Evolutionary conservation across 129 eudicot species (phyloP).

Genomic region (Rutidosis leptorrhynchoides): DNA sequence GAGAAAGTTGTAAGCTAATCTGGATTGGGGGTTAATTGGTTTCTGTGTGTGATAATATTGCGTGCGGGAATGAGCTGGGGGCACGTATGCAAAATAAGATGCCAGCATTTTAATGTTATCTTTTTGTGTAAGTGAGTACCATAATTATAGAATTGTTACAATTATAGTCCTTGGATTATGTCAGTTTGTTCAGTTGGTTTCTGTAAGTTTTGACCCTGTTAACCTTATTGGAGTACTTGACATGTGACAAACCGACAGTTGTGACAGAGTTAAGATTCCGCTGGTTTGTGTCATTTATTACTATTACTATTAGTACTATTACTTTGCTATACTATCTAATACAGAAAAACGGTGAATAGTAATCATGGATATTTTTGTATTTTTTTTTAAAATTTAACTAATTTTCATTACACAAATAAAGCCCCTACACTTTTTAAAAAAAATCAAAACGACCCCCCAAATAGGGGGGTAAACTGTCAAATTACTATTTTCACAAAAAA

Average conservation of each 20-base stretch:
- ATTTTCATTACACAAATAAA: too few species aligned
- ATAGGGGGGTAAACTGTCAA: too few species aligned
- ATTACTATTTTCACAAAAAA: too few species aligned
- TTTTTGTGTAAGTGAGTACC: neutral
- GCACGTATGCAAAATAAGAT: slow-evolving; percentile 56
- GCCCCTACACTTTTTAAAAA: too few species aligned
- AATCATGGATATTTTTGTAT: too few species aligned
- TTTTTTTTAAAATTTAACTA: too few species aligned
- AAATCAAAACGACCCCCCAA: too few species aligned
- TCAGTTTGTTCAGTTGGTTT: neutral
- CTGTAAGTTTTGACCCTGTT: neutral
- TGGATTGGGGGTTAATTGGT: neutral
- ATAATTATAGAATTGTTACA: neutral
- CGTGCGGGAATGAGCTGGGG: slow-evolving; percentile 59
- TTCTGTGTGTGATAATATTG: slow-evolving; percentile 17
- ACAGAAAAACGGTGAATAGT: too few species aligned
- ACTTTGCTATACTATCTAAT: too few species aligned
- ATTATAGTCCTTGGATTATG: slow-evolving; percentile 9
- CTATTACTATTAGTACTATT: too few species aligned
- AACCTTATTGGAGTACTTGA: neutral
- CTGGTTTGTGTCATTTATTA: neutral
- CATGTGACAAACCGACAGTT: neutral
- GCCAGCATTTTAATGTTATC: slow-evolving; percentile 37
- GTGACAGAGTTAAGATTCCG: neutral
- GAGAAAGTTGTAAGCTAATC: neutral